Evolutionary conservation across 1,284 basidiomycete genomes (phyloP), one percentile per base, ranked within the genome.

Genomic region (Sanguinoderma infundibulare): DNA sequence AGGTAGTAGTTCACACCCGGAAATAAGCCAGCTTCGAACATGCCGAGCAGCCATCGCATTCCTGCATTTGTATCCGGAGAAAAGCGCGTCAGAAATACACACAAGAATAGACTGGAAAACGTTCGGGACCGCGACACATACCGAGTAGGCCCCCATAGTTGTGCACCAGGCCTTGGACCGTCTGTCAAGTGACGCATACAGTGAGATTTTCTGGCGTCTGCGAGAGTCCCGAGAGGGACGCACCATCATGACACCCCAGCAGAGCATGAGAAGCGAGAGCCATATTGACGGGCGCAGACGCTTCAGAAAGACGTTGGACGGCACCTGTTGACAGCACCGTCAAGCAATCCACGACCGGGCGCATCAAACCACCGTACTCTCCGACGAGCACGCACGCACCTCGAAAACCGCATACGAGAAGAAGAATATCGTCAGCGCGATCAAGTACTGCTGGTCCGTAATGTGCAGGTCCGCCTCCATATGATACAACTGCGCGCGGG

Each of bases 171-270:
- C 89, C 90, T 81, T 91, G 89, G 10, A 87, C 73, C 3, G 86
- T 88, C 89, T 90, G 59, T 35, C 7, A 14, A 47, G 34, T 17
- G 49, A 42, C 28, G 28, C 8, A 28, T 52, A 36, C 4, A 8
- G 55, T 59, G 47, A 40, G 42, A 22, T 34, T 26, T 9, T 20
- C 26, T 28, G 34, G 35, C 20, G 35, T 10, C 28, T 15, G 28
- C 8, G 50, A 24, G 20, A 36, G 62, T 6, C 28, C 26, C 34
- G 44, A 12, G 28, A 14, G 52, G 42, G 49, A 55, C 66, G 28
- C 56, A 87, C 86, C 89, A 91, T 91, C 78, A 86, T 85, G 36
- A 91, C 70, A 8, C 90, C 90, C 87, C 90, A 92, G 20, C 84
- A 68, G 3, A 87, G 60, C 87, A 90, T 89, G 62, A 86, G 77